phyloP scores from a whole-genome alignment of 176 grass and related monocot genomes.

The Musa beccarii region DNA sequence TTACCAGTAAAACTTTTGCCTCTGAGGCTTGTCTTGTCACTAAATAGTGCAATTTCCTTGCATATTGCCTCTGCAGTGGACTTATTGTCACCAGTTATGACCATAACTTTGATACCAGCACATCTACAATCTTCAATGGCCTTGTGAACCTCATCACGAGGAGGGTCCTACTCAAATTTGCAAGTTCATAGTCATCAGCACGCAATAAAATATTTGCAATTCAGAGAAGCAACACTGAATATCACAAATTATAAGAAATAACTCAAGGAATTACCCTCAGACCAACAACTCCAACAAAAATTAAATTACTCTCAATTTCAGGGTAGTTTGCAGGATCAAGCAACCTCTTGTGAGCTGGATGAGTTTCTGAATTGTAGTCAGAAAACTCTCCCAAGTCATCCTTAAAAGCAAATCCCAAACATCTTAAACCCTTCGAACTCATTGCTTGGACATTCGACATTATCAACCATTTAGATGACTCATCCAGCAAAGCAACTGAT shows the following conservation, averaged over 20 bases:
- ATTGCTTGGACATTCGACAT: constrained; percentile 55
- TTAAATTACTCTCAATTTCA: constrained; percentile 76
- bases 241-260: neutral
- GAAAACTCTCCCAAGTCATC: constrained; percentile 84
- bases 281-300: constrained; percentile 88
- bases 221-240: neutral
- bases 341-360: constrained; percentile 81
- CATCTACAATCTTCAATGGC: constrained; percentile 97
- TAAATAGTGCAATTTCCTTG: constrained; percentile 75
- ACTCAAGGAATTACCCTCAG: constrained; percentile 49
- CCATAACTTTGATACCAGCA: constrained; percentile 95
- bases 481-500: constrained; percentile 76
- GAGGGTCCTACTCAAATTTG: constrained; percentile 62
- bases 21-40: constrained; percentile 43
- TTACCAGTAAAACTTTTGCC: constrained; percentile 76
- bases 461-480: constrained; percentile 47
- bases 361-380: constrained; percentile 76
- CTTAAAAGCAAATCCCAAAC: constrained; percentile 97
- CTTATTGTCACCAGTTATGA: constrained; percentile 99
- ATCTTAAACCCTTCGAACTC: constrained; percentile 81
- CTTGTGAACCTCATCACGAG: constrained; percentile 78
- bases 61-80: constrained; percentile 98
- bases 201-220: neutral
- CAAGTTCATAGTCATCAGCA: neutral
- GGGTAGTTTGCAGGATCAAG: constrained; percentile 80